Base-by-base conservation (phyloP, 768 basidiomycete species). In the Lenzites betulinus region DNA sequence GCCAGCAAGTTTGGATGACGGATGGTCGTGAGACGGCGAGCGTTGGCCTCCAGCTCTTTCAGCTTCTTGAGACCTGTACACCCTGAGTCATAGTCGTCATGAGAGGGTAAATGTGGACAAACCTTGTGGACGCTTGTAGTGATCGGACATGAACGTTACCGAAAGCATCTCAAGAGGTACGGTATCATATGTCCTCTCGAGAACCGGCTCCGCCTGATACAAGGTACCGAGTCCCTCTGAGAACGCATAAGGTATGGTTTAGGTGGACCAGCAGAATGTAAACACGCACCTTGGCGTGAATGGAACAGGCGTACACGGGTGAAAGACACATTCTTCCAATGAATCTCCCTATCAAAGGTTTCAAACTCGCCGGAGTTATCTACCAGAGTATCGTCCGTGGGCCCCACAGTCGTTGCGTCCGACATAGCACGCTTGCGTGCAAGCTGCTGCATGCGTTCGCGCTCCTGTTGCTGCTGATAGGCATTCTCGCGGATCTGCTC, bases 171-270 rank as follows among this genome's bases (percentile, higher is more conserved):
- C 90, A 5, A 94, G 77, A 25, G 87, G 84, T 16, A 84, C 72
- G 2, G 80, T 79, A n/a, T 75, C 76, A 59, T 81, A 75, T 59
- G 58, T 51, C 50, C 59, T 60, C 4, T 92, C 89, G 67, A 84
- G 84, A 16, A 93, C 73, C 8, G 92, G 91, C 60, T 92, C 90
- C 0, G 89, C 91, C 55, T 85, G 77, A 72, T 88, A 92, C 0
- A 83, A 76, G 11, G 81, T 85, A 1, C 89, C 90, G 30, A 92
- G 75, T 43, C 78, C 80, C 48, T 86, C 91, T 87, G 62, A 1
- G n/a, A 26, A 41, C 8, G 47, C 28, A 23, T 39, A 23, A 42
- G 26, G 1, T 42, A 53, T 12, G 18, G 35, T 13, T 36, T 6
- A 13, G 22, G 2, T 11, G 35, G 28, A 38, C 8, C 7, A 25